Evolutionary conservation across 306 rosid species (phyloP).

Genomic region (Crotalaria pallida): DNA sequence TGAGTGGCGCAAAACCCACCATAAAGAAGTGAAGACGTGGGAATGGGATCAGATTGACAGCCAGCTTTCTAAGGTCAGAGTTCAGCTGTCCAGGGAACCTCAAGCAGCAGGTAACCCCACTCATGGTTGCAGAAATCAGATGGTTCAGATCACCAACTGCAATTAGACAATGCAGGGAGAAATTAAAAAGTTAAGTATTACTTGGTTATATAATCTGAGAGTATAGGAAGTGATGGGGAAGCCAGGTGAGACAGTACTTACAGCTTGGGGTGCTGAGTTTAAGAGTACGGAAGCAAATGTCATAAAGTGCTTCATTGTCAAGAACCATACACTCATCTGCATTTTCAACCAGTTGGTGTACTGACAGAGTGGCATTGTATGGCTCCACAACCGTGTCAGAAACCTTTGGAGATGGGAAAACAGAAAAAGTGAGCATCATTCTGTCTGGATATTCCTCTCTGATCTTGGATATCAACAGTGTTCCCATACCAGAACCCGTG

Average conservation of each 20-base stretch:
- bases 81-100: constrained; percentile 95
- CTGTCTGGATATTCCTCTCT: constrained; percentile 93
- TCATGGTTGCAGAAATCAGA: constrained; percentile 92
- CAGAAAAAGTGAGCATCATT: constrained; percentile 94
- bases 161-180: constrained; percentile 2
- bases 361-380: constrained; percentile 87
- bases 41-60: constrained; percentile 85
- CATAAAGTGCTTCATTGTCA: constrained; percentile 92
- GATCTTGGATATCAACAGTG: constrained; percentile 79
- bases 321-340: constrained; percentile 98
- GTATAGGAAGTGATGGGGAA: neutral
- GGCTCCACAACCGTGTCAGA: constrained; percentile 99
- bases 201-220: neutral
- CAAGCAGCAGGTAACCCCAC: constrained; percentile 89
- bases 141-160: constrained; percentile 93
- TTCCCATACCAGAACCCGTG: constrained; percentile 95
- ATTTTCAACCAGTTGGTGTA: constrained; percentile 89
- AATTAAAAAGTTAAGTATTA: neutral
- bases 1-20: constrained; percentile 94
- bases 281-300: constrained; percentile 89
- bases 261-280: constrained; percentile 98
- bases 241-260: constrained; percentile 27
- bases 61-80: constrained; percentile 83
- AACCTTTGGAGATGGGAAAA: constrained; percentile 93
- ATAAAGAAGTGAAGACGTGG: constrained; percentile 96